Conservation (phyloP, 2,329 filamentous ascomycete genomes). For the Colletotrichum noveboracense region DNA sequence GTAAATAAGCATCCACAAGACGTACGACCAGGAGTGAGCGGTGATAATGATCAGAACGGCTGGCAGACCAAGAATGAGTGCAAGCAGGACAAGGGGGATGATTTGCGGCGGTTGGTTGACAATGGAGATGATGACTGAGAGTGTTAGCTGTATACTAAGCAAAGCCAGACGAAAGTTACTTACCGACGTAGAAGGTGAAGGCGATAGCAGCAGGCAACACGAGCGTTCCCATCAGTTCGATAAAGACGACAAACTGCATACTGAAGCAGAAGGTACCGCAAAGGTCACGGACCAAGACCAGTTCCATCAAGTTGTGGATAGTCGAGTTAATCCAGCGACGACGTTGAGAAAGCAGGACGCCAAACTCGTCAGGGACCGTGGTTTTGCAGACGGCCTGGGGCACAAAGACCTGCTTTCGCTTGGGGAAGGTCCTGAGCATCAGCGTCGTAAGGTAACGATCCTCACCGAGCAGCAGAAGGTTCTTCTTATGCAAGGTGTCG, state of each 20-base stretch:
- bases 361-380: slow-evolving; percentile 91
- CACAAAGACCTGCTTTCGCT: slow-evolving; percentile 98
- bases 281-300: slow-evolving; percentile 91
- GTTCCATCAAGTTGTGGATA: slow-evolving; percentile 97
- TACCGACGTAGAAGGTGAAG: slow-evolving; percentile 95
- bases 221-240: slow-evolving; percentile 92
- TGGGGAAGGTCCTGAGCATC: slow-evolving; percentile 98
- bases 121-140: slow-evolving; percentile 82
- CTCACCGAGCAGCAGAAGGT: slow-evolving; percentile 87
- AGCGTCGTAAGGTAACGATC: slow-evolving; percentile 95
- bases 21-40: slow-evolving; percentile 89
- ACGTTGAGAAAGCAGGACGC: slow-evolving; percentile 89
- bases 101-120: slow-evolving; percentile 77
- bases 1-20: slow-evolving; percentile 97
- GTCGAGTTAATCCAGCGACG: slow-evolving; percentile 99
- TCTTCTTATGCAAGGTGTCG: slow-evolving; percentile 98
- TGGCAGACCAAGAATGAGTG: slow-evolving; percentile 89
- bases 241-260: slow-evolving; percentile 98
- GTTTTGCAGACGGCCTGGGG: slow-evolving; percentile 99
- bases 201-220: slow-evolving; percentile 95
- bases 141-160: neutral
- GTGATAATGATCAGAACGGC: slow-evolving; percentile 92
- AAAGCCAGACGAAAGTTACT: slow-evolving; percentile 41
- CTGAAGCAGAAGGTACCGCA: slow-evolving; percentile 99
- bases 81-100: slow-evolving; percentile 89